A percentile compares a stretch with the other conserved stretches of the same genome.
Evolutionary conservation across 2,329 filamentous ascomycete species (phyloP).

Genomic region (Penicillium sp.): DNA sequence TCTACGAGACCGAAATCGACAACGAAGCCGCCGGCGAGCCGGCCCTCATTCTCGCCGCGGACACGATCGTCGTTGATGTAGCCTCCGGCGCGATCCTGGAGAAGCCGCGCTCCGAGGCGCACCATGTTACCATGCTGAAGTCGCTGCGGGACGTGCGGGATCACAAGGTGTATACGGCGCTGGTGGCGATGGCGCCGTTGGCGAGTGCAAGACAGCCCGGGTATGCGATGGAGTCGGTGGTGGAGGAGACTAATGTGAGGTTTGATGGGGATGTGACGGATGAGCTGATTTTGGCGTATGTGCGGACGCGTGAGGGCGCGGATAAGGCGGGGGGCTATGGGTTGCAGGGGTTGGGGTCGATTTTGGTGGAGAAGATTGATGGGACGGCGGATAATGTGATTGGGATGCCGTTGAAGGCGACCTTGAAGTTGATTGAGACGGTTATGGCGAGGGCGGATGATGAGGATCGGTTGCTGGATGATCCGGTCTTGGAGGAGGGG

Average conservation of each 20-base stretch:
- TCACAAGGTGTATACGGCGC: conserved; percentile 84
- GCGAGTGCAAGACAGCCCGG: conserved; percentile 80
- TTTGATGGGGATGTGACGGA: conserved; percentile 77
- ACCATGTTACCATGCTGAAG: conserved; percentile 83
- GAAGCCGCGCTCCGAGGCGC: conserved; percentile 79
- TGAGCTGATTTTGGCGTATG: conserved; percentile 73
- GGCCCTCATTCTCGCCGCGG: conserved; percentile 81
- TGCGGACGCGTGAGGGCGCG: conserved; percentile 78
- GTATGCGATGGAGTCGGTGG: conserved; percentile 76
- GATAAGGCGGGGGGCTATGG: conserved; percentile 98
- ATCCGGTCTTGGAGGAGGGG: conserved; percentile 45
- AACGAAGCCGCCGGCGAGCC: conserved; percentile 66
- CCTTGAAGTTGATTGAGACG: conserved; percentile 81
- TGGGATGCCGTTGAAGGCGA: conserved; percentile 78
- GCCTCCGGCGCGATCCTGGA: conserved; percentile 78
- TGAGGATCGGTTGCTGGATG: conserved; percentile 56
- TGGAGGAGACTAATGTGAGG: conserved; percentile 88
- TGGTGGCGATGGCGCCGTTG: conserved; percentile 80
- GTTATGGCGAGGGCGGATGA: conserved; percentile 76
- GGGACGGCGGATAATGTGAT: conserved; percentile 93
- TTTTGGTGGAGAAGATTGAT: conserved; percentile 86
- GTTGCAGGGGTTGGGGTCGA: conserved; percentile 82
- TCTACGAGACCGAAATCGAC: conserved; percentile 64
- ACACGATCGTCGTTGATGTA: conserved; percentile 80
- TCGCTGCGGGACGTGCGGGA: conserved; percentile 72